phyloP scores from a whole-genome alignment of 371 early-diverging fungal species.

The Choanephora cucurbitarum region DNA sequence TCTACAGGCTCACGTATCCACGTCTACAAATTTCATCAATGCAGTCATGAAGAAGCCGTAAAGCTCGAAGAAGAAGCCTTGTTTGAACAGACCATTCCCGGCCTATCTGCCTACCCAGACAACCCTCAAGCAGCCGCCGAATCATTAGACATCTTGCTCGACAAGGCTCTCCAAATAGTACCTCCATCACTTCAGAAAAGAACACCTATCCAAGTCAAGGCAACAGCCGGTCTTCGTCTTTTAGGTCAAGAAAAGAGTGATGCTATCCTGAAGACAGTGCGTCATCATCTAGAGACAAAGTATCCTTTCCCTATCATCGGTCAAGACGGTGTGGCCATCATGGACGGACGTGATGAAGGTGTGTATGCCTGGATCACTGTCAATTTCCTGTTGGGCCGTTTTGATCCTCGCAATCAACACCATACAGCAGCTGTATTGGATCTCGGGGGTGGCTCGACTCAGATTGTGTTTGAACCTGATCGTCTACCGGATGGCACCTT shows the following conservation, averaged over 20 bases:
- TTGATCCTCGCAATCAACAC: conserved; percentile 39
- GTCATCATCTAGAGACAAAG: conserved; percentile 55
- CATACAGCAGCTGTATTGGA: conserved; percentile 92
- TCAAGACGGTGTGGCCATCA: conserved; percentile 78
- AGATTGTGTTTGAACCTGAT: conserved; percentile 95
- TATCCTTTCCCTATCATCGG: conserved; percentile 88
- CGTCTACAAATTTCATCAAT: conserved; percentile 89
- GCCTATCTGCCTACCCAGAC: conserved; percentile 76
- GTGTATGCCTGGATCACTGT: conserved; percentile 98
- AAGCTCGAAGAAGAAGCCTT: conserved; percentile 70
- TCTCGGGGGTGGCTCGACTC: conserved; percentile 95
- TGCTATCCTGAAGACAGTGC: conserved; percentile 76
- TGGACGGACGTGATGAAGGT: conserved; percentile 96
- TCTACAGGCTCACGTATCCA: conserved; percentile 97
- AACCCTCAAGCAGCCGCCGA: conserved; percentile 77
- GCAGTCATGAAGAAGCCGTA: conserved; percentile 46
- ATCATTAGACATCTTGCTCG: conserved; percentile 78
- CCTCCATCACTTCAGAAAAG: conserved; percentile 68
- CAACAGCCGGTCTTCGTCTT: conserved; percentile 92
- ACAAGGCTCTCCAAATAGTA: conserved; percentile 69
- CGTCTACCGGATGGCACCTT: conserved; percentile 40
- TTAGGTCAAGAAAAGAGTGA: conserved; percentile 70
- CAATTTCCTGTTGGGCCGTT: conserved; percentile 79
- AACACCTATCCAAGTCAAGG: conserved; percentile 93
- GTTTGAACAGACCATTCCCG: conserved; percentile 87